Evolutionary conservation across 2,329 filamentous ascomycete species (phyloP).

Genomic region (Aspergillus amoenus): DNA sequence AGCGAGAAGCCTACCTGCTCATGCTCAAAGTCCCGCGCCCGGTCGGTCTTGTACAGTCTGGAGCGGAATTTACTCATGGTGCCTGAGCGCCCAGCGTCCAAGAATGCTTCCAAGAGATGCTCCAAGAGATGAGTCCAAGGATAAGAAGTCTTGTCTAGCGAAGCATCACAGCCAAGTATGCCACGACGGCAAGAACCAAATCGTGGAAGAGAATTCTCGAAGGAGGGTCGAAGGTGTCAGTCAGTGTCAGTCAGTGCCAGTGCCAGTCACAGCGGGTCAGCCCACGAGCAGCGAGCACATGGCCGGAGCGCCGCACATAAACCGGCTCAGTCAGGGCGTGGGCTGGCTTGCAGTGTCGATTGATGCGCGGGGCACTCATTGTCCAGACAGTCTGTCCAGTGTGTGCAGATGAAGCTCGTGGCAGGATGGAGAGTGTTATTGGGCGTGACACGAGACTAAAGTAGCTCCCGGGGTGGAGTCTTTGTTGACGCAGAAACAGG

Average conservation of each 20-base stretch:
- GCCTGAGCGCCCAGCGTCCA: neutral
- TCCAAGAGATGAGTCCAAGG: neutral
- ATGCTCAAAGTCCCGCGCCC: conserved; percentile 45
- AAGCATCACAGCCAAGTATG: conserved; percentile 3
- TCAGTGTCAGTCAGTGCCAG: no score
- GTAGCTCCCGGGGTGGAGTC: conserved; percentile 4
- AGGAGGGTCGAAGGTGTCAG: neutral
- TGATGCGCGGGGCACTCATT: no score
- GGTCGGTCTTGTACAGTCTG: conserved; percentile 44
- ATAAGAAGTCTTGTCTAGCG: conserved; percentile 2
- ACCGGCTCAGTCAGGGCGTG: no score
- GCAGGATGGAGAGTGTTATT: no score
- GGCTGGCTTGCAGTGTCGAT: no score
- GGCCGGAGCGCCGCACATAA: no score
- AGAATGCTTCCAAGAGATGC: neutral
- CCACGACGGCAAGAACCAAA: neutral
- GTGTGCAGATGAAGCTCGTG: no score
- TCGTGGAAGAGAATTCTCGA: neutral
- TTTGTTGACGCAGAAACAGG: neutral
- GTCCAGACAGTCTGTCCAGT: no score
- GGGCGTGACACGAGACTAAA: neutral
- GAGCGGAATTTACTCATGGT: conserved; percentile 36
- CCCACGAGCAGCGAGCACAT: no score
- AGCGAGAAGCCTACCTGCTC: conserved; percentile 31
- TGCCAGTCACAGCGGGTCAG: no score